Evolutionary conservation across 2,329 filamentous ascomycete species (phyloP).

Genomic region (Microthyrium microscopicum): DNA sequence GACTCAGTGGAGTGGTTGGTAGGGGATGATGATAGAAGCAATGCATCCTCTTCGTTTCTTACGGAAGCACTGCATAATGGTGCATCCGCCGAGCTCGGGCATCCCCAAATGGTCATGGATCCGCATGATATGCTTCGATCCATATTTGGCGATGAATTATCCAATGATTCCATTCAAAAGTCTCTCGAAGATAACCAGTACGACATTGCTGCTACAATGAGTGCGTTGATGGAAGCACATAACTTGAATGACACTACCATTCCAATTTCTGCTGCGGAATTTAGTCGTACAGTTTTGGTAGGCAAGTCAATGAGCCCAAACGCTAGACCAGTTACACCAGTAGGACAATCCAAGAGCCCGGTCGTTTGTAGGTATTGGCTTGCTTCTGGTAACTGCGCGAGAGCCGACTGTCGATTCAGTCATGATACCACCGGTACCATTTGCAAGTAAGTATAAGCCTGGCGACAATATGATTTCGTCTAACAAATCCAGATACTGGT

Average conservation of each 20-base stretch:
- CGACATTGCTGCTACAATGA: slow-evolving; percentile 82
- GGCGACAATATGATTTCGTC: slow-evolving; percentile 6
- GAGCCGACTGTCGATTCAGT: slow-evolving; percentile 91
- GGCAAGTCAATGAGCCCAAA: slow-evolving; percentile 75
- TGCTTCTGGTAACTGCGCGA: slow-evolving; percentile 84
- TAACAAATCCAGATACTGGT: slow-evolving; percentile 55
- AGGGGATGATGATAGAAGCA: slow-evolving; percentile 67
- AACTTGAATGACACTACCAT: slow-evolving; percentile 32
- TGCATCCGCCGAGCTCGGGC: slow-evolving; percentile 64
- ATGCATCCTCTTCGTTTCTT: slow-evolving; percentile 56
- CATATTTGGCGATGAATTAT: slow-evolving; percentile 73
- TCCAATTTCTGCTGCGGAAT: slow-evolving; percentile 31
- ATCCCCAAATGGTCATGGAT: slow-evolving; percentile 66
- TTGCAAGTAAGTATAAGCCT: slow-evolving; percentile 64
- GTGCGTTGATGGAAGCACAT: slow-evolving; percentile 67
- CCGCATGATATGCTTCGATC: slow-evolving; percentile 96
- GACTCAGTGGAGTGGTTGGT: slow-evolving; percentile 97
- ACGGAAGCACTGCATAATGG: slow-evolving; percentile 58
- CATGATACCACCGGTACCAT: slow-evolving; percentile 91
- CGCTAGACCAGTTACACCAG: slow-evolving; percentile 58
- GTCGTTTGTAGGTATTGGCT: slow-evolving; percentile 97
- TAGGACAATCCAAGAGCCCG: slow-evolving; percentile 60
- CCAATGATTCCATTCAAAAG: slow-evolving; percentile 89
- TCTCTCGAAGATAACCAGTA: slow-evolving; percentile 80
- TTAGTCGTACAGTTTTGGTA: slow-evolving; percentile 54